Conservation (phyloP, 1,284 basidiomycete species). For the Pseudozyma tsukubaensis region DNA sequence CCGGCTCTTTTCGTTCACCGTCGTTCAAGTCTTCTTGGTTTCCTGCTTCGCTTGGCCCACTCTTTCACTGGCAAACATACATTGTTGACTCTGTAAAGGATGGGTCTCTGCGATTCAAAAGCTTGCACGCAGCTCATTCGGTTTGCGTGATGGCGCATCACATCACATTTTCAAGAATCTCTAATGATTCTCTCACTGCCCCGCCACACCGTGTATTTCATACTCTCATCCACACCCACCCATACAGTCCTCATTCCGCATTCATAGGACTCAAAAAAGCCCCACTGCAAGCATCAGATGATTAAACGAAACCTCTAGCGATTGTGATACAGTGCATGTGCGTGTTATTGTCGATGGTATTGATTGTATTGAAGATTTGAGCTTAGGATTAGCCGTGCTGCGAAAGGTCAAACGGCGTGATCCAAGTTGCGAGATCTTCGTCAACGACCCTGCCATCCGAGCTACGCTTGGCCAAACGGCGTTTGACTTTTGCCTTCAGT, state of each 20-base stretch:
- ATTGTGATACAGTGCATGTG: not conserved
- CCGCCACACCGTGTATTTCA: constrained; percentile 37
- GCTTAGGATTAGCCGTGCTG: constrained; percentile 36
- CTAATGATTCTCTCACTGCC: constrained; percentile 2
- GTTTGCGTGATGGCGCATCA: constrained; percentile 9
- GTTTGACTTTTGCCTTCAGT: constrained; percentile 50
- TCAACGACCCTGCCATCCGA: constrained; percentile 53
- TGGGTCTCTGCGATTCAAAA: constrained; percentile 24
- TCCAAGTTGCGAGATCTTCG: constrained; percentile 56
- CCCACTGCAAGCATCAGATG: constrained; percentile 47
- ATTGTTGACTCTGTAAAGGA: not conserved
- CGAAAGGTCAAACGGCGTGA: constrained; percentile 55
- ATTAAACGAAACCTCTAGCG: constrained; percentile 16
- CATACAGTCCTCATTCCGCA: constrained; percentile 37
- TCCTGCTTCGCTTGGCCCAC: constrained; percentile 19
- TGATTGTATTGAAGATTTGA: not conserved
- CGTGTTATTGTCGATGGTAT: not conserved
- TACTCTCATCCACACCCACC: constrained; percentile 22
- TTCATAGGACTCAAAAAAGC: constrained; percentile 44
- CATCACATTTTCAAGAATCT: constrained; percentile 5
- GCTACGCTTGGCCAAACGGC: constrained; percentile 48
- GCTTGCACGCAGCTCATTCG: constrained; percentile 7
- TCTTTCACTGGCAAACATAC: not conserved
- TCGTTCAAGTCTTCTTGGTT: constrained; percentile 23
- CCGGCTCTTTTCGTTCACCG: constrained; percentile 14